Conservation (phyloP, 2,329 filamentous ascomycete species). For the Calonectria honghensis region DNA sequence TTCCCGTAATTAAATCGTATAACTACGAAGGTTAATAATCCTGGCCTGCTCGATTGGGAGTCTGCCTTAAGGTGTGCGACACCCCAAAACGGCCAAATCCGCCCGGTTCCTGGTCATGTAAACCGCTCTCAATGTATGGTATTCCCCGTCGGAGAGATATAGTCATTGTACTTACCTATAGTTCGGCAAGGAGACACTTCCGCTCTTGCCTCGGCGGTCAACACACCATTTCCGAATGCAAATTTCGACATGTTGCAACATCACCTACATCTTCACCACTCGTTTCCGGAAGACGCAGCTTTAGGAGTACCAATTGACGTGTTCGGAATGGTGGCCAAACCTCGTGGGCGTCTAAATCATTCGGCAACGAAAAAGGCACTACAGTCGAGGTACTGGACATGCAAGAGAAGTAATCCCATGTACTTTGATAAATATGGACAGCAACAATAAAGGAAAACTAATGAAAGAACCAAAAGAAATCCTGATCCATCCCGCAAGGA, state of each 20-base stretch:
- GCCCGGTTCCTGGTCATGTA: background rate
- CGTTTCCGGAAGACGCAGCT: background rate
- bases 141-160: too few relatives aligned
- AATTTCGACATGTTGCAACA: background rate
- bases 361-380: background rate
- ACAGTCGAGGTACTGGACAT: too few relatives aligned
- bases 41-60: background rate
- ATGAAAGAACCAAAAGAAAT: conserved; percentile 5
- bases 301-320: background rate
- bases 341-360: too few relatives aligned
- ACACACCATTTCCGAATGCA: background rate
- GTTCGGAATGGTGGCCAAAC: background rate
- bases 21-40: background rate
- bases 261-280: background rate
- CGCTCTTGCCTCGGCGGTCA: too few relatives aligned
- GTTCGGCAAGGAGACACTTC: too few relatives aligned
- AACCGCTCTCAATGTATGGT: background rate
- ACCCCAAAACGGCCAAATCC: background rate
- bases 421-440: conserved; percentile 23
- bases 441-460: conserved; percentile 16
- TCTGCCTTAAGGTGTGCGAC: background rate
- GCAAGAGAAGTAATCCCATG: conserved; percentile 14
- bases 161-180: too few relatives aligned
- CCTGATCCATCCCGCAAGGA: conserved; percentile 4
- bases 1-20: background rate